Conservation (phyloP, 306 rosid genomes). For the Corylus avellana region DNA sequence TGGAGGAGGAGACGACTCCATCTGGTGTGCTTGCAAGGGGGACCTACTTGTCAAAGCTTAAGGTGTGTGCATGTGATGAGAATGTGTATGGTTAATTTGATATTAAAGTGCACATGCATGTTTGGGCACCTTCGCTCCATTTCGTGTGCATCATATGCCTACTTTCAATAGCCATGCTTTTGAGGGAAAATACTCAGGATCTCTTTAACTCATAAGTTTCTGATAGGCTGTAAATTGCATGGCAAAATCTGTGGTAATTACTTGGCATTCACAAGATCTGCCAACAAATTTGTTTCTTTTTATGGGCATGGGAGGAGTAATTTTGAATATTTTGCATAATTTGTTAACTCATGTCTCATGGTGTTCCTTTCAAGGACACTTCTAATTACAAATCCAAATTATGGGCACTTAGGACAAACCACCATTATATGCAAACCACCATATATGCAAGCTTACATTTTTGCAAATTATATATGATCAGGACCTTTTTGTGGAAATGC, state of each 20-base stretch:
- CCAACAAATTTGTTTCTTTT: neutral
- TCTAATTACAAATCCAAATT: neutral
- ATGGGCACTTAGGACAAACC: neutral
- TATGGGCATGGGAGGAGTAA: neutral
- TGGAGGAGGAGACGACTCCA: slow-evolving; percentile 93
- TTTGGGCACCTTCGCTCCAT: no score
- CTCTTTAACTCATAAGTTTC: neutral
- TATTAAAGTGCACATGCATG: neutral
- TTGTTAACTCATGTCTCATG: neutral
- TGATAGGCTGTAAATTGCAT: neutral
- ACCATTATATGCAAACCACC: neutral
- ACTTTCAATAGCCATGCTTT: neutral
- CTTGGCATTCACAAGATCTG: neutral
- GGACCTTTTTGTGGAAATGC: no score
- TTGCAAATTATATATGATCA: no score
- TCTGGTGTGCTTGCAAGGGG: slow-evolving; percentile 89
- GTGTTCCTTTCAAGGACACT: neutral
- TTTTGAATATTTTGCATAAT: neutral
- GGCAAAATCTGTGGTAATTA: neutral
- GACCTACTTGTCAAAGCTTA: slow-evolving; percentile 73
- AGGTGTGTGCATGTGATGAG: slow-evolving; percentile 46
- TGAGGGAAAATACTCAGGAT: neutral
- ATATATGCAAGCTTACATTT: no score
- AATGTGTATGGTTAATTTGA: slow-evolving; percentile 1
- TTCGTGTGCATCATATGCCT: neutral